Evolutionary conservation across 495 filamentous ascomycete species (phyloP).

Genomic region (Pseudevernia furfuracea): DNA sequence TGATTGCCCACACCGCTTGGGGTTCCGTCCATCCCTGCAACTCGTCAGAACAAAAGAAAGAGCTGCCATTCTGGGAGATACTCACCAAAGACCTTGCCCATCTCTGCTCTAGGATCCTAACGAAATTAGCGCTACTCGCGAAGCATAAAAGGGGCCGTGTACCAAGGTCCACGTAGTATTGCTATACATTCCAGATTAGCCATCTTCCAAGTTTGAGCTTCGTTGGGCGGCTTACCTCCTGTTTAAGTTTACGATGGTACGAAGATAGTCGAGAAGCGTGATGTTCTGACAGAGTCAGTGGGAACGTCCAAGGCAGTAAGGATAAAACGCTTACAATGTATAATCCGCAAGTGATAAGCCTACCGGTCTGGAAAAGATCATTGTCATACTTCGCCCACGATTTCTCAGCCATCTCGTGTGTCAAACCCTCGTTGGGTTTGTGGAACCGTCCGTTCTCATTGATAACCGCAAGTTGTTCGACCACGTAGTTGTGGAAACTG

Average conservation of each 20-base stretch:
- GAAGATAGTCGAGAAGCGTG: slow-evolving; percentile 72
- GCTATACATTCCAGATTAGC: slow-evolving; percentile 15
- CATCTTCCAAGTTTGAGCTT: neutral
- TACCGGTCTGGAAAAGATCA: slow-evolving; percentile 75
- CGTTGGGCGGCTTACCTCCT: slow-evolving; percentile 30
- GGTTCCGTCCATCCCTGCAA: slow-evolving; percentile 38
- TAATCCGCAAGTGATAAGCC: slow-evolving; percentile 70
- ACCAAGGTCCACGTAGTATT: slow-evolving; percentile 68
- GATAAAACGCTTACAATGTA: slow-evolving; percentile 46
- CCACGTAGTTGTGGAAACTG: slow-evolving; percentile 71
- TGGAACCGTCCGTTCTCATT: slow-evolving; percentile 67
- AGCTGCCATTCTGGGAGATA: neutral
- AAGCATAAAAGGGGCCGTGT: neutral
- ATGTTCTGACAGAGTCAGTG: slow-evolving; percentile 47
- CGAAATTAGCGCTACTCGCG: neutral
- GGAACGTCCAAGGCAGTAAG: neutral
- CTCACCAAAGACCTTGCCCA: slow-evolving; percentile 42
- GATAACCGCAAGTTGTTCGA: slow-evolving; percentile 57
- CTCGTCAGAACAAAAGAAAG: neutral
- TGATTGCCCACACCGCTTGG: slow-evolving; percentile 62
- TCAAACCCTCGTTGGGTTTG: slow-evolving; percentile 44
- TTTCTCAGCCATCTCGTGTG: slow-evolving; percentile 44
- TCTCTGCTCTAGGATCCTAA: slow-evolving; percentile 47
- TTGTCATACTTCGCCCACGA: slow-evolving; percentile 70
- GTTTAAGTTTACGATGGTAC: slow-evolving; percentile 79